Evolutionary conservation across 164 flowering plant genomes (phyloP).

Genomic region (Platanus orientalis): DNA sequence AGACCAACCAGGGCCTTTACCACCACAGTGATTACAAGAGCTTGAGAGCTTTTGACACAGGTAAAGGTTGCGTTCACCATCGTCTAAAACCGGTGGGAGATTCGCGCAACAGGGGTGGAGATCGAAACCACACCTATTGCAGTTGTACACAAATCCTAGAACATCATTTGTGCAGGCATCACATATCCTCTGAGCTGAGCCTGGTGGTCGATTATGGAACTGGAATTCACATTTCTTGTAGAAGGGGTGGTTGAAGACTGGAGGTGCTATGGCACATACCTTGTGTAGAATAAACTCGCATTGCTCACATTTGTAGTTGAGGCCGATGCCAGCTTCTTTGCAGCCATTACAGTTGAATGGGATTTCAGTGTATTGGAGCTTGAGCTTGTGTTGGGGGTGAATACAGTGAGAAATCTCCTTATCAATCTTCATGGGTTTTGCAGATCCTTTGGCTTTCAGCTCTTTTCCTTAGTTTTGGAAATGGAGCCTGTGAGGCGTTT

Average conservation of each 20-base stretch:
- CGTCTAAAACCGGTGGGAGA: constrained; percentile 49
- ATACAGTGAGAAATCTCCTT: constrained; percentile 42
- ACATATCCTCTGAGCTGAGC: constrained; percentile 31
- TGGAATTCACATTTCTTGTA: constrained; percentile 47
- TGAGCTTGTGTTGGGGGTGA: constrained; percentile 54
- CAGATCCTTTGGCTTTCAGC: neutral
- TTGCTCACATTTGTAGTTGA: constrained; percentile 39
- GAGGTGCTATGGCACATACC: constrained; percentile 37
- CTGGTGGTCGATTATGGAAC: constrained; percentile 38
- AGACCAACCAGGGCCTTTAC: constrained; percentile 53
- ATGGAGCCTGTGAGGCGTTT: no score
- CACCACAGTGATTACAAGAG: constrained; percentile 47
- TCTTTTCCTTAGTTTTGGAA: no score
- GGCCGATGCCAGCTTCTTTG: constrained; percentile 62
- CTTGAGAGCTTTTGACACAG: constrained; percentile 34
- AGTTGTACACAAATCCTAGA: constrained; percentile 50
- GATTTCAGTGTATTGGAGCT: constrained; percentile 47
- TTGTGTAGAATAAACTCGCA: constrained; percentile 60
- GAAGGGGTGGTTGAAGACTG: constrained; percentile 39
- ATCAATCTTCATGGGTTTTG: constrained; percentile 38
- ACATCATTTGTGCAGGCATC: constrained; percentile 48
- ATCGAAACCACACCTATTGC: constrained; percentile 51
- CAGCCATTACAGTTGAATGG: constrained; percentile 71
- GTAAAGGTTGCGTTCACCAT: constrained; percentile 40
- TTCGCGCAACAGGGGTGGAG: constrained; percentile 66